phyloP scores from a whole-genome alignment of 2,329 filamentous ascomycete genomes.

The Talaromyces sp. region DNA sequence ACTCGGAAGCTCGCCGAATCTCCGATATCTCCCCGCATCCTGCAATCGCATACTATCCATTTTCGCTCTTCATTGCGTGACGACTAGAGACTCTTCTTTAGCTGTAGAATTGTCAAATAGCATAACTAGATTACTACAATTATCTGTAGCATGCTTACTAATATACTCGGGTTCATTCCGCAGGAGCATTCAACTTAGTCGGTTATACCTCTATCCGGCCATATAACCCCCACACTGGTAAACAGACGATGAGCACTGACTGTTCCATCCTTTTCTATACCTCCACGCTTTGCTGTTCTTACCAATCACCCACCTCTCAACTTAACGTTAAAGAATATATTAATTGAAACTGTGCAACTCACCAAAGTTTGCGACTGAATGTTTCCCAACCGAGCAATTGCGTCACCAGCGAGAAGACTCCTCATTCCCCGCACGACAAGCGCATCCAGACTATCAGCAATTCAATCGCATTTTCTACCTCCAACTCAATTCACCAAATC shows the following conservation, averaged over 20 bases:
- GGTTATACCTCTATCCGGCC: not conserved
- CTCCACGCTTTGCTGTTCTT: not conserved
- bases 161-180: not conserved
- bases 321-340: not conserved
- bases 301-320: not conserved
- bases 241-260: not conserved
- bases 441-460: conserved; percentile 5
- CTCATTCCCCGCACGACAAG: not conserved
- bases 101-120: not conserved
- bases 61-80: not conserved
- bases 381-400: conserved; percentile 9
- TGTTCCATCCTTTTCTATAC: not conserved
- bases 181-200: not conserved
- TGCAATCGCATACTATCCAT: too few relatives aligned
- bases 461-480: conserved; percentile 11
- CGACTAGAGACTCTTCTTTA: too few relatives aligned
- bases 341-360: not conserved
- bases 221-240: not conserved
- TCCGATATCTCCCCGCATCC: not conserved
- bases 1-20: conserved; percentile 1
- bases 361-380: not conserved
- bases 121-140: not conserved
- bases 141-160: not conserved
- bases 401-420: conserved; percentile 12
- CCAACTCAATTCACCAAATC: not conserved